A percentile compares a stretch with the other conserved stretches of the same genome.
Conservation (phyloP, 768 basidiomycete species). For the Tricholoma sp. region DNA sequence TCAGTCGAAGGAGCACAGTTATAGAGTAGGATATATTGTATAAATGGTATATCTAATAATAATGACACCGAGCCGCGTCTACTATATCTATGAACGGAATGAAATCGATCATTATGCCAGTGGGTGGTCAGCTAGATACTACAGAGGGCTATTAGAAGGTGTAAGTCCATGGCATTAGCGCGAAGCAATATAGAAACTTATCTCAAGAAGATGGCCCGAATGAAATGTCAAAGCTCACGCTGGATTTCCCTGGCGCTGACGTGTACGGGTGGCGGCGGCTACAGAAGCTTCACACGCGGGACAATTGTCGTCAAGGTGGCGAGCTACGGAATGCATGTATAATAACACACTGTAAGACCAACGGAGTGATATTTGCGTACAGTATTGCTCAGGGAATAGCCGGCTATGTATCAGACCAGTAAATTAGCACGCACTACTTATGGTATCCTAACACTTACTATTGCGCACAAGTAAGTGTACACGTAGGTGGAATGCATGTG, state of each 20-base stretch:
- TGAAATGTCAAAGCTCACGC: no score
- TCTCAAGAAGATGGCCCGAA: no score
- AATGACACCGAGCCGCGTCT: no score
- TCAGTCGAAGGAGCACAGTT: no score
- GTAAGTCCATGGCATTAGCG: no score
- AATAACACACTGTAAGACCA: not conserved
- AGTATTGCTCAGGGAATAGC: constrained; percentile 41
- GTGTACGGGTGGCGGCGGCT: constrained; percentile 1
- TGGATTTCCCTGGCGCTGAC: not conserved
- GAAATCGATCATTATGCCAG: no score
- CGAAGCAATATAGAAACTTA: no score
- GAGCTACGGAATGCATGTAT: constrained; percentile 24
- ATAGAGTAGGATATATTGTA: no score
- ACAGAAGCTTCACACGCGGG: constrained; percentile 30
- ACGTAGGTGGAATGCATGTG: constrained; percentile 35
- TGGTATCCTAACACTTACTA: constrained; percentile 29
- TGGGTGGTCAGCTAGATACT: no score
- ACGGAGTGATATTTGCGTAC: constrained; percentile 20
- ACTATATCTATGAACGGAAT: no score
- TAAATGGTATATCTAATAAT: no score
- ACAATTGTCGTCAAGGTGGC: constrained; percentile 34
- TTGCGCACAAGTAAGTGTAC: constrained; percentile 35
- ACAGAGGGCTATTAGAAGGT: no score
- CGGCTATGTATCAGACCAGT: constrained; percentile 25
- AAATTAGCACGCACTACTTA: not conserved